These are phyloP conservation scores for Bryum argenteum DNA, from an alignment of 225 moss, liverwort and hornwort species.

Conservation along the genomic window DNA sequence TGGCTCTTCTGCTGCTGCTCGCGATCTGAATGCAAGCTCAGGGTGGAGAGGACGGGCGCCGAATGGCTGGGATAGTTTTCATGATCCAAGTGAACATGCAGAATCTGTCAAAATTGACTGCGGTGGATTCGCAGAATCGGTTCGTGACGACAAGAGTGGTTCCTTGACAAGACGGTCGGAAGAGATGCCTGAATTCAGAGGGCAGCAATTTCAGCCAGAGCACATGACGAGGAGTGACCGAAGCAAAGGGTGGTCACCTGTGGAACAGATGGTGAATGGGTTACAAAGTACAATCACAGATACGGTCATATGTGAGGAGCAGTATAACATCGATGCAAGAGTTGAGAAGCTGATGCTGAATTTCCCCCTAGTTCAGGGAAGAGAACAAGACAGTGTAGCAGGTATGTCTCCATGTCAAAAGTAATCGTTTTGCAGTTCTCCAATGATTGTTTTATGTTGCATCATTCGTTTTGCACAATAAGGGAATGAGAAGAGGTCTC, in stretches of 20 bases:
- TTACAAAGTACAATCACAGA: conserved; percentile 25
- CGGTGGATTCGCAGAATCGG: conserved; percentile 40
- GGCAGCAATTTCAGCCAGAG: conserved; percentile 52
- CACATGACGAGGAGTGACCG: conserved; percentile 43
- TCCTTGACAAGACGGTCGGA: conserved; percentile 49
- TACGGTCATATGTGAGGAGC: conserved; percentile 39
- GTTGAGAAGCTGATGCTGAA: conserved; percentile 95
- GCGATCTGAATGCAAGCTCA: conserved; percentile 24
- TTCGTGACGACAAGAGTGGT: conserved; percentile 42
- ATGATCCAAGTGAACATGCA: conserved; percentile 27
- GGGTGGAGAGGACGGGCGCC: conserved; percentile 40
- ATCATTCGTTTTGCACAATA: conserved; percentile 13
- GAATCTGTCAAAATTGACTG: conserved; percentile 31
- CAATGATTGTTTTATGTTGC: background rate
- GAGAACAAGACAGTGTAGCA: conserved; percentile 88
- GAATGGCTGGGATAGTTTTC: conserved; percentile 41
- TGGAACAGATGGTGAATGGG: conserved; percentile 30
- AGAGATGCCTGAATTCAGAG: conserved; percentile 37
- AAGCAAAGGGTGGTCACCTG: conserved; percentile 49
- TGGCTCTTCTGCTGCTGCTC: conserved; percentile 28
- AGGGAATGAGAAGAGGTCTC: conserved; percentile 15
- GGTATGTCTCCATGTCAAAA: conserved; percentile 49
- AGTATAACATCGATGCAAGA: conserved; percentile 88
- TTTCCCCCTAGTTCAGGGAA: conserved; percentile 80
- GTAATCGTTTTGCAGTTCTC: background rate